A percentile compares a stretch with the other conserved stretches of the same genome.
phyloP scores from a whole-genome alignment of 2,329 filamentous ascomycete genomes.

The Sphaerulina musiva region DNA sequence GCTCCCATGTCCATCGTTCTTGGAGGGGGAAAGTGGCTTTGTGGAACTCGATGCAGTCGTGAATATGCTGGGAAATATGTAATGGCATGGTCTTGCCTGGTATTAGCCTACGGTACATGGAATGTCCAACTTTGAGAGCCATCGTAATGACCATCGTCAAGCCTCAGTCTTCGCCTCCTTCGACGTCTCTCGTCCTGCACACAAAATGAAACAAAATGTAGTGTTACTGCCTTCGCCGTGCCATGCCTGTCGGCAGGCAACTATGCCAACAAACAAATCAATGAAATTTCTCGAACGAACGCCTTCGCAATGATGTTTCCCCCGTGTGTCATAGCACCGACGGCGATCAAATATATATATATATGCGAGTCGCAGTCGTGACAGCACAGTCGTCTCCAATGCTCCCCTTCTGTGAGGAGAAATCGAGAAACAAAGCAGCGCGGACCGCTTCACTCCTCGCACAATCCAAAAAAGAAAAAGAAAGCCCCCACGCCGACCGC shows the following conservation, averaged over 20 bases:
- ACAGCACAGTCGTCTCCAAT: conserved; percentile 3
- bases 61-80: conserved; percentile 5
- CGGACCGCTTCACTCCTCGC: background rate
- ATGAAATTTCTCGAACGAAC: conserved; percentile 12
- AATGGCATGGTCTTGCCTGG: background rate
- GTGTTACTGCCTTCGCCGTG: conserved; percentile 6
- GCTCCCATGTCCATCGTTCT: no score
- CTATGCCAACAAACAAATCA: background rate
- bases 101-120: conserved; percentile 12
- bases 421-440: background rate
- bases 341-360: conserved; percentile 1
- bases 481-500: background rate
- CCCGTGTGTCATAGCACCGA: conserved; percentile 11
- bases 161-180: conserved; percentile 1
- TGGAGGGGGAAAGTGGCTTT: no score
- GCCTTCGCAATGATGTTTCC: conserved; percentile 13
- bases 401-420: conserved; percentile 5
- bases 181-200: conserved; percentile 1
- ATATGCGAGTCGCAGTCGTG: conserved; percentile 2
- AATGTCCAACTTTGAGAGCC: conserved; percentile 8
- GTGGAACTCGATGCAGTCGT: background rate
- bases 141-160: conserved; percentile 9
- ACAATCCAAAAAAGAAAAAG: background rate
- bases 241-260: conserved; percentile 7
- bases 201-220: conserved; percentile 5